A percentile compares a stretch with the other conserved stretches of the same genome.
phyloP scores from a whole-genome alignment of 192 early-diverging fungal genomes.

The Mortierella alpina region DNA sequence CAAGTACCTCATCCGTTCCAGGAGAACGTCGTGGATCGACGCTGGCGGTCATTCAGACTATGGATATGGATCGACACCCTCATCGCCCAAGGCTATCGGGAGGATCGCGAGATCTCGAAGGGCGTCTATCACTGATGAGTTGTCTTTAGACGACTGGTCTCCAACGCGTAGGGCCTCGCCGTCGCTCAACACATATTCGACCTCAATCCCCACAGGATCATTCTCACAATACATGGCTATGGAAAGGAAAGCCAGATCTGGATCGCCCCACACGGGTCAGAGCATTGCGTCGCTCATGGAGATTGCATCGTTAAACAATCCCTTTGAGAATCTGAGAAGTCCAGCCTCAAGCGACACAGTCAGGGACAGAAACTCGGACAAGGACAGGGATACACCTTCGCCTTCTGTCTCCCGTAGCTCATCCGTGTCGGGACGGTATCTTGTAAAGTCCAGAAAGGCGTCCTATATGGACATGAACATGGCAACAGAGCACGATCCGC shows the following conservation, averaged over 20 bases:
- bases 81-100: constrained; percentile 43
- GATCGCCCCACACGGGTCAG: constrained; percentile 41
- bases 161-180: constrained; percentile 33
- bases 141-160: constrained; percentile 47
- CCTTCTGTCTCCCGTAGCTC: constrained; percentile 49
- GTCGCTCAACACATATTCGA: constrained; percentile 52
- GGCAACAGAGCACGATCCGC: constrained; percentile 32
- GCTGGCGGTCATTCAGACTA: constrained; percentile 42
- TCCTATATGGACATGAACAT: constrained; percentile 50
- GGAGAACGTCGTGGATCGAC: constrained; percentile 53
- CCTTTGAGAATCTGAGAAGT: constrained; percentile 47
- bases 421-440: constrained; percentile 45
- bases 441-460: constrained; percentile 48
- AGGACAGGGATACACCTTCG: constrained; percentile 42
- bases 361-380: constrained; percentile 43
- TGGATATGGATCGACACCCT: constrained; percentile 45
- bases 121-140: constrained; percentile 48
- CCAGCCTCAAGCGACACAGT: constrained; percentile 37
- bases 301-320: constrained; percentile 34
- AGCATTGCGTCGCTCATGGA: constrained; percentile 52
- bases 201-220: constrained; percentile 50
- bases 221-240: constrained; percentile 49
- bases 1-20: constrained; percentile 48
- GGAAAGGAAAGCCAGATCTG: constrained; percentile 34
- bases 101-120: constrained; percentile 32